A percentile compares a stretch with the other conserved stretches of the same genome.
Evolutionary conservation across 345 rosid genomes (phyloP).

Genomic region (Populus alba): DNA sequence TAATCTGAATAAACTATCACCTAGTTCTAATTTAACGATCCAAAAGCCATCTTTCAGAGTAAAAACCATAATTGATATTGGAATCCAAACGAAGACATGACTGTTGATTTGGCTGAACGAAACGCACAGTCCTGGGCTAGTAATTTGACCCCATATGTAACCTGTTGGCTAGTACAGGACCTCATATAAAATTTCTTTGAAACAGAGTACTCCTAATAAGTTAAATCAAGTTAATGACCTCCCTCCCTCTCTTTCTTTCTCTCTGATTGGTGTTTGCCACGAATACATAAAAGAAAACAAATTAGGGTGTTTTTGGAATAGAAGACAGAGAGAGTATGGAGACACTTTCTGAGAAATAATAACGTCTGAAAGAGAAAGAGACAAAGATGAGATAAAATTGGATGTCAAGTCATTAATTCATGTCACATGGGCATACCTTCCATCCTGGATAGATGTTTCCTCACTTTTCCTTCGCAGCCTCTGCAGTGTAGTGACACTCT

Average conservation of each 20-base stretch:
- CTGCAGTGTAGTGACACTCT: constrained; percentile 89
- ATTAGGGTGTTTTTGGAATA: background rate
- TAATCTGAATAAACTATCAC: background rate
- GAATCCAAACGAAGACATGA: background rate
- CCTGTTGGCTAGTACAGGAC: background rate
- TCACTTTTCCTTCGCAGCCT: constrained; percentile 87
- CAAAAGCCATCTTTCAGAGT: background rate
- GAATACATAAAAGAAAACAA: background rate
- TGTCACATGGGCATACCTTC: constrained; percentile 43
- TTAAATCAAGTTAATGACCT: background rate
- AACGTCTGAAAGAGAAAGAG: constrained; percentile 1
- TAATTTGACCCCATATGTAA: background rate
- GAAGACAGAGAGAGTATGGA: background rate
- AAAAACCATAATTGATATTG: background rate
- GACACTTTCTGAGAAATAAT: background rate
- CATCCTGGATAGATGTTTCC: constrained; percentile 89
- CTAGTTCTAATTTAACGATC: too few relatives aligned
- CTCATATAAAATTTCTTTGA: background rate
- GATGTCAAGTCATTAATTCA: background rate
- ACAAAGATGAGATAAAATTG: background rate
- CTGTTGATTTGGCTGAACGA: background rate
- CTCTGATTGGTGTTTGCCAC: background rate
- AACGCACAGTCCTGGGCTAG: background rate
- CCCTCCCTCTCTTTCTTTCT: background rate
- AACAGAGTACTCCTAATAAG: background rate